Conservation (phyloP, 768 basidiomycete genomes). For the Podaxis mareebaensis region DNA sequence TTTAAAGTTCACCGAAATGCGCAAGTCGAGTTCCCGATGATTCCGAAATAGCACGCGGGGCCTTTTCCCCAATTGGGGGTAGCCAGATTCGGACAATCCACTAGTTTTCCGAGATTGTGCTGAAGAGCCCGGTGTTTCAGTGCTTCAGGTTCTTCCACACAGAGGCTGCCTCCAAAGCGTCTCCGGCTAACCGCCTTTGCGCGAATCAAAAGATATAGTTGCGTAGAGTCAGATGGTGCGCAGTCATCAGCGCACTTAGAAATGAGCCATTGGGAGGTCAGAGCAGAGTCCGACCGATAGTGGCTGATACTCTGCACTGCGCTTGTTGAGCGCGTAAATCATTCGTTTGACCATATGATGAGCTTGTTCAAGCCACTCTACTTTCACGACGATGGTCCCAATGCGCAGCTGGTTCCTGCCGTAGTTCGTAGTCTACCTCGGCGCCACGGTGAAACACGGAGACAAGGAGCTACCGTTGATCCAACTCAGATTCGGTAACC, state of each 20-base stretch:
- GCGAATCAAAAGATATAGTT: neutral
- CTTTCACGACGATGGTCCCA: neutral
- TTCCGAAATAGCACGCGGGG: neutral
- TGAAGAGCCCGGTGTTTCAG: neutral
- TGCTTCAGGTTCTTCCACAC: neutral
- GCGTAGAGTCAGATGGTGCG: neutral
- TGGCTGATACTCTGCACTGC: no score
- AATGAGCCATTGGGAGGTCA: neutral
- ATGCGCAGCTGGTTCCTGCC: neutral
- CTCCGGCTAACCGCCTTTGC: neutral
- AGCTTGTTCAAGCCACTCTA: neutral
- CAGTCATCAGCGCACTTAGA: neutral
- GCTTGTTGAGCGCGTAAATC: no score
- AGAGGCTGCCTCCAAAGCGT: neutral
- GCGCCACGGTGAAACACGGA: constrained; percentile 7
- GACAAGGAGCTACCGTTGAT: neutral
- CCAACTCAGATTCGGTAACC: neutral
- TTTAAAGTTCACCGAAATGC: neutral
- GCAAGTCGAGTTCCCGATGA: neutral
- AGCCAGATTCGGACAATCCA: neutral
- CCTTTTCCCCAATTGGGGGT: neutral
- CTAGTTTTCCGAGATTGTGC: neutral
- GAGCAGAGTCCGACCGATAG: no score
- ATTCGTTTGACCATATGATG: neutral
- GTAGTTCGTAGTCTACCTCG: neutral